phyloP scores from a whole-genome alignment of 78 protist species.

The Dictyostelium brefeldianum region DNA sequence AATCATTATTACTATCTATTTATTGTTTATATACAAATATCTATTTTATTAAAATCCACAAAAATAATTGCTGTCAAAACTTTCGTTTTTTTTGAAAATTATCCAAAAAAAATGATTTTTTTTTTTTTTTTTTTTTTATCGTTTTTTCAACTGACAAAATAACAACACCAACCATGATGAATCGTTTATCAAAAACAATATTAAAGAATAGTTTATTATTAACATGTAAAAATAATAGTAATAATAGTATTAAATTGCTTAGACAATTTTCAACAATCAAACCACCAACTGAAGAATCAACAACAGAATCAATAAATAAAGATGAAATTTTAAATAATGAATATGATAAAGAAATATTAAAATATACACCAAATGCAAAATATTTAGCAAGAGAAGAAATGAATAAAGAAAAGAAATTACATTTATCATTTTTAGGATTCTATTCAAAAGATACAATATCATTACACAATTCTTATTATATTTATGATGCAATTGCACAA shows the following conservation, averaged over 20 bases:
- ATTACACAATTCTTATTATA: constrained; percentile 25
- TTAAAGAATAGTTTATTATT: not conserved
- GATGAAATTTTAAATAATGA: constrained; percentile 6
- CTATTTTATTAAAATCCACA: not conserved
- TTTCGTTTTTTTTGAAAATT: not conserved
- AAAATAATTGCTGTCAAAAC: no score
- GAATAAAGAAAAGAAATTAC: constrained; percentile 20
- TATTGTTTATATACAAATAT: not conserved
- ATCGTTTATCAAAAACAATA: not conserved
- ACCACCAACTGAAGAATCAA: not conserved
- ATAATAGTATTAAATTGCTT: not conserved
- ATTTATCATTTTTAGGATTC: constrained; percentile 35
- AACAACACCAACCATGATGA: not conserved
- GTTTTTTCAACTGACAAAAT: not conserved
- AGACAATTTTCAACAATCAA: not conserved
- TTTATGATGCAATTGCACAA: constrained; percentile 41
- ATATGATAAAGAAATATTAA: constrained; percentile 3
- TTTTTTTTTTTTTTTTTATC: constrained; percentile 4
- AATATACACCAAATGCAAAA: constrained; percentile 40
- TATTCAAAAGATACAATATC: constrained; percentile 45
- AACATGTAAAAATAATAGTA: not conserved
- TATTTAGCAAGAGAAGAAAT: constrained; percentile 7
- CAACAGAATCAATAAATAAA: not conserved
- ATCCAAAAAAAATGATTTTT: no score
- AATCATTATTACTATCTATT: constrained; percentile 28